Base-by-base conservation (phyloP, 1,284 basidiomycete species). In the Sphagnurus paluster region DNA sequence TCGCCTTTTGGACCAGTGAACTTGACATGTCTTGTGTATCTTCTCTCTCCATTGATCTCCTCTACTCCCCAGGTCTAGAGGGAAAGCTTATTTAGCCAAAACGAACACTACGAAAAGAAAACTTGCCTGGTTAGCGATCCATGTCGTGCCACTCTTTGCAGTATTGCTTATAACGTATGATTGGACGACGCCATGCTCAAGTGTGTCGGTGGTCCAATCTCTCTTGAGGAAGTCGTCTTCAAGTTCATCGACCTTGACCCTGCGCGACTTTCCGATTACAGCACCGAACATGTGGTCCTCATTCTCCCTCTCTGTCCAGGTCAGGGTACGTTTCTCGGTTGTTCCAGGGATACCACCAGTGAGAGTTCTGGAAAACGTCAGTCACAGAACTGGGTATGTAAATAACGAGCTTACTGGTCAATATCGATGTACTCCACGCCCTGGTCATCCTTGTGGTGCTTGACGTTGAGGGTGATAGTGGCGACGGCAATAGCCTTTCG, bases 1-100 rank as follows among this genome's bases (percentile, higher is more conserved):
- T 85, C 75, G n/a, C 68, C 75, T 20, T 69, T 56, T 1, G 83
- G 75, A 4, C 82, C 84, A n/a, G 74, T 80, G 63, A 89, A 88
- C 55, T 76, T 71, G 51, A 87, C 64, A 55, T 78, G 80, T 46
- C 86, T 70, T 10, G 72, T 68, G 55, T 88, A 79, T 50, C 82
- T 71, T 56, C 81, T 76, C 59, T 80, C 80, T 10, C 71, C 77
- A 16, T 82, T 65, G 49, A 86, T 65, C 2, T 65, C 68, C 56
- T 87, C 75, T 30, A 89, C 76, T 17, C 87, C 87, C 85, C 87
- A 90, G 4, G 76, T 72, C 86, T 89, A 45, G 39, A 39, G 2
- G 25, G 14, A 36, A 20, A 39, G 14, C 8, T 34, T 30, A 39
- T n/a, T n/a, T n/a, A n/a, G n/a, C n/a, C n/a, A n/a, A n/a, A n/a